Conservation (phyloP, 2,329 filamentous ascomycete species). For the Paecilomyces fulvus region DNA sequence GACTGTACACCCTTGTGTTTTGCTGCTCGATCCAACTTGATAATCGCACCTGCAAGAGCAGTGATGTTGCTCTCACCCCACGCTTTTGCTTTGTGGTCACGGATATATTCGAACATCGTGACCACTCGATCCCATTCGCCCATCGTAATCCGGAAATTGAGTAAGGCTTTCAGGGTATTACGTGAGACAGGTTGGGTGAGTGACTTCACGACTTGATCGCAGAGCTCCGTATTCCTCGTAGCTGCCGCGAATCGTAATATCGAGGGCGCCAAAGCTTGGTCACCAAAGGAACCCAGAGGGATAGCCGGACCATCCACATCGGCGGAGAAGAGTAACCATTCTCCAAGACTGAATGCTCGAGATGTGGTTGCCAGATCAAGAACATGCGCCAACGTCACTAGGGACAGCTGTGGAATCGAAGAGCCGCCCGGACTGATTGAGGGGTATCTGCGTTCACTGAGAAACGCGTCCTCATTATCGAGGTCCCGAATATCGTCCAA, state of each 20-base stretch:
- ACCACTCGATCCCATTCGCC: slow-evolving; percentile 27
- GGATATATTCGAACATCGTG: slow-evolving; percentile 24
- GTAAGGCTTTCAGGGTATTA: slow-evolving; percentile 28
- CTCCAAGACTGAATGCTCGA: slow-evolving; percentile 41
- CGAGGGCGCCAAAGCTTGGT: slow-evolving; percentile 43
- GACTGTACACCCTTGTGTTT: slow-evolving; percentile 6
- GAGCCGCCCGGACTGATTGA: slow-evolving; percentile 15
- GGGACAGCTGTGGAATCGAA: slow-evolving; percentile 34
- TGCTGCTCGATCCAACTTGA: slow-evolving; percentile 23
- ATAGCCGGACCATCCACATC: slow-evolving; percentile 50
- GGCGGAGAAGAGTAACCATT: slow-evolving; percentile 44
- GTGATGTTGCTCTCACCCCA: slow-evolving; percentile 32
- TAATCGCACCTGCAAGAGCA: slow-evolving; percentile 31
- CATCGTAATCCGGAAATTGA: slow-evolving; percentile 24
- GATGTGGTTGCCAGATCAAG: slow-evolving; percentile 43
- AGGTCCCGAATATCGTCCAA: slow-evolving; percentile 14
- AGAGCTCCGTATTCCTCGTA: slow-evolving; percentile 34
- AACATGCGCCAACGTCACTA: slow-evolving; percentile 40
- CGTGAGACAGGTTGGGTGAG: slow-evolving; percentile 23
- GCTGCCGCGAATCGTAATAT: slow-evolving; percentile 48
- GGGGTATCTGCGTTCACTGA: background rate
- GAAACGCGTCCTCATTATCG: slow-evolving; percentile 2
- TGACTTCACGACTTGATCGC: slow-evolving; percentile 19
- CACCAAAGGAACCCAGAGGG: slow-evolving; percentile 33
- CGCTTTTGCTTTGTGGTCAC: slow-evolving; percentile 22